Base-by-base conservation (phyloP, 2,329 filamentous ascomycete genomes). In the Ophiognomonia clavigignenti-juglandacearum region DNA sequence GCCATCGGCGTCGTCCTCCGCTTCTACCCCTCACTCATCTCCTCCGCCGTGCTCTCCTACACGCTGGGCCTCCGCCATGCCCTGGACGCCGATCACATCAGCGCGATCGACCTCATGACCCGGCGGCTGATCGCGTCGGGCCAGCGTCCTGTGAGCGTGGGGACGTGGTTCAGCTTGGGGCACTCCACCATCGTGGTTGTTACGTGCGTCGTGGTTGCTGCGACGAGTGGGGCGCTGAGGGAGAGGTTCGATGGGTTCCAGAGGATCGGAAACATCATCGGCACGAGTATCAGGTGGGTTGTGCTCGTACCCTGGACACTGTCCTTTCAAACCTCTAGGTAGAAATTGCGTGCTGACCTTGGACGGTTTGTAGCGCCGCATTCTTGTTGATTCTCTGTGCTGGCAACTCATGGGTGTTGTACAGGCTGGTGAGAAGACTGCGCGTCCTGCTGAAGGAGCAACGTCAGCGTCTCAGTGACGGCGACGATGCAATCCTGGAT, bases 61-160 rank as follows among this genome's bases (percentile, higher is more conserved):
- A 88, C 88, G 0, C 78, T 97, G 10, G 92, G 92, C 3, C 77
- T 97, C 11, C 85, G 92, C 35, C 92, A 97, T 72, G 92, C 92
- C n/a, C 80, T 97, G 37, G 93, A 97, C 61, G 93, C 92, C n/a
- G 92, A 97, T 66, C 93, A 97, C 64, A 79, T 77, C 59, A 68
- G 68, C 57, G 92, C 91, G 53, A 98, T 97, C 59, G 92, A 97
- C 66, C 78, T 97, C 31, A 95, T 95, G 84, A 97, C 93, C 1
- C 79, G 93, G 3, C 83, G 92, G 6, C 79, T 97, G 20, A 82
- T 97, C 31, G 91, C 91, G 0, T 80, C 87, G 0, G 90, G 89
- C 16, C 88, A 93, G 61, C 80, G 81, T 2, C 91, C 92, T 2
- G 90, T 95, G 10, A 92, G 91, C 0, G 92, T 97, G 1, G 93